A percentile compares a stretch with the other conserved stretches of the same genome.
These are phyloP conservation scores for Capsella rubella DNA, from an alignment of 441 rosid genomes.

Conservation along the genomic window DNA sequence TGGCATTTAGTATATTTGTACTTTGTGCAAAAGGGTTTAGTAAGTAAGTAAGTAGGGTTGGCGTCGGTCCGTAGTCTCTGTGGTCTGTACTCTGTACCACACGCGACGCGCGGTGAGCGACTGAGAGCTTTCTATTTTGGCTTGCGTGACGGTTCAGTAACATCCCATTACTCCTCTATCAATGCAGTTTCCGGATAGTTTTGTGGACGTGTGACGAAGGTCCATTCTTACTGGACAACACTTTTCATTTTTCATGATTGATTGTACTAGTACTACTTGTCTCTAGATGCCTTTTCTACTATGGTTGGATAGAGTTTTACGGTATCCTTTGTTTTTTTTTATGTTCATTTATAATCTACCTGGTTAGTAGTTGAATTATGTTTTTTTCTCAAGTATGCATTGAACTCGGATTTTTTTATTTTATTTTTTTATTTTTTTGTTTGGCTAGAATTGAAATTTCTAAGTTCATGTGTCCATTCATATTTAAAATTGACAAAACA, in stretches of 20 bases:
- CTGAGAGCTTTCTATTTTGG: neutral
- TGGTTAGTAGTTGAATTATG: neutral
- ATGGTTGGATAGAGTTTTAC: neutral
- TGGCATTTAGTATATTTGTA: constrained; percentile 38
- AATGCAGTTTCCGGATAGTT: constrained; percentile 27
- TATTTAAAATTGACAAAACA: neutral
- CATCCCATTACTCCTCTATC: neutral
- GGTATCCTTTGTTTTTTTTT: too few species aligned
- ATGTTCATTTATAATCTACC: neutral
- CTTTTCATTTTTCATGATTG: neutral
- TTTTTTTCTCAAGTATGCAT: neutral
- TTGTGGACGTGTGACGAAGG: constrained; percentile 29
- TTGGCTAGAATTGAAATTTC: neutral
- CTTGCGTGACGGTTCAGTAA: constrained; percentile 40
- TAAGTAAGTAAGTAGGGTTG: neutral
- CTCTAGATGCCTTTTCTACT: neutral
- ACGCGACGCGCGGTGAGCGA: constrained; percentile 38
- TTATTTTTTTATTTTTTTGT: neutral
- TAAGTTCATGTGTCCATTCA: neutral
- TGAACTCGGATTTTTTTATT: neutral
- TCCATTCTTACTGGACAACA: neutral
- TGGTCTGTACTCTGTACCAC: neutral
- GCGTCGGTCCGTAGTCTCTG: constrained; percentile 1
- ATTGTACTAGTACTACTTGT: neutral
- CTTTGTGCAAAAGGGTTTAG: neutral